Conservation (phyloP, 2,329 filamentous ascomycete species). For the Trichoderma asperellum region DNA sequence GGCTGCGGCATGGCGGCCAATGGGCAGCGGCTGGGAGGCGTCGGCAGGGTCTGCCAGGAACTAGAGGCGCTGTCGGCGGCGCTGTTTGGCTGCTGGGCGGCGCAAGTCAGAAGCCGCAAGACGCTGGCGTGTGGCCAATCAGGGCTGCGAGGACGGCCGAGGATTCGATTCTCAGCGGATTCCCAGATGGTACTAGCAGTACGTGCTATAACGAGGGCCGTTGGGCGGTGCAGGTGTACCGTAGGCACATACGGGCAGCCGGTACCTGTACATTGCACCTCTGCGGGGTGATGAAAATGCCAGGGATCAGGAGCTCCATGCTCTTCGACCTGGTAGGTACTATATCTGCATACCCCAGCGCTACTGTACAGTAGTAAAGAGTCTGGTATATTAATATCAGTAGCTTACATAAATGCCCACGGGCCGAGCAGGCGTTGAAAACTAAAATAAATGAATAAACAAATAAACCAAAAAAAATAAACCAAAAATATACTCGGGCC, state of each 20-base stretch:
- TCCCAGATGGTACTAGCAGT: background rate
- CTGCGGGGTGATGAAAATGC: background rate
- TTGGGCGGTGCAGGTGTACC: background rate
- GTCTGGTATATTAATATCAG: too few relatives aligned
- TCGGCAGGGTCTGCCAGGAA: slow-evolving; percentile 1
- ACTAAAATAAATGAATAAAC: background rate
- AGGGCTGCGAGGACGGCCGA: background rate
- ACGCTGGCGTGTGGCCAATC: slow-evolving; percentile 24
- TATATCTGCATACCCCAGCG: background rate
- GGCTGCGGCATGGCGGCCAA: slow-evolving; percentile 22
- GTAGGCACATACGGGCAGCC: background rate
- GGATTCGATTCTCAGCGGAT: background rate
- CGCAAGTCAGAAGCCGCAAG: slow-evolving; percentile 4
- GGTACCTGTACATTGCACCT: background rate
- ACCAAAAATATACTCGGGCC: background rate
- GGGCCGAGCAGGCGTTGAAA: too few relatives aligned
- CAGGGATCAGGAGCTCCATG: background rate
- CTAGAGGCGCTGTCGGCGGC: background rate
- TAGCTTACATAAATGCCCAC: background rate
- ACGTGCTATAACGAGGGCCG: background rate
- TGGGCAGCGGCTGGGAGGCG: slow-evolving; percentile 5
- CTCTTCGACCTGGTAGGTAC: background rate
- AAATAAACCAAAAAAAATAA: background rate
- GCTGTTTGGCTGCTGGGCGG: slow-evolving; percentile 11
- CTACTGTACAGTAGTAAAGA: too few relatives aligned